A percentile compares a stretch with the other conserved stretches of the same genome.
Evolutionary conservation across 2,329 filamentous ascomycete species (phyloP).

Genomic region (Colletotrichum musae): DNA sequence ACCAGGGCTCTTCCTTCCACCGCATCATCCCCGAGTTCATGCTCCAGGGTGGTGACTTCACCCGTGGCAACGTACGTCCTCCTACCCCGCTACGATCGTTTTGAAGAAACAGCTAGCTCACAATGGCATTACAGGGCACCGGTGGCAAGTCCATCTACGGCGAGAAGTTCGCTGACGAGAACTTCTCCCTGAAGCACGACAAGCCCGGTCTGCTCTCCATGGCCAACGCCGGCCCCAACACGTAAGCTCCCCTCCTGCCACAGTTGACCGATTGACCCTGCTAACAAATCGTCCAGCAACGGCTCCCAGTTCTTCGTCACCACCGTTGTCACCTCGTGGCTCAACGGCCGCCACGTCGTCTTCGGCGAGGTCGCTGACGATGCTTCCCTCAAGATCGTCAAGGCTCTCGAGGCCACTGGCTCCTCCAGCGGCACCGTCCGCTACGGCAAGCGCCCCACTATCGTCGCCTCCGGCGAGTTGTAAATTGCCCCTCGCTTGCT

Average conservation of each 20-base stretch:
- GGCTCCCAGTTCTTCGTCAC: conserved; percentile 99
- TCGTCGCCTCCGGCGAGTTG: conserved; percentile 66
- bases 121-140: conserved; percentile 73
- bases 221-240: conserved; percentile 97
- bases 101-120: conserved; percentile 41
- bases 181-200: conserved; percentile 84
- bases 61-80: conserved; percentile 84
- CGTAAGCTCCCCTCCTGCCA: conserved; percentile 63
- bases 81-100: not conserved
- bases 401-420: conserved; percentile 74
- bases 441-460: conserved; percentile 71
- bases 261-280: not conserved
- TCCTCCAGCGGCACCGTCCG: conserved; percentile 68
- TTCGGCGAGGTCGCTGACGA: conserved; percentile 80
- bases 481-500: conserved; percentile 51
- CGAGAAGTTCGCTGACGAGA: conserved; percentile 95
- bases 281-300: conserved; percentile 76
- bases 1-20: conserved; percentile 89
- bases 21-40: conserved; percentile 94
- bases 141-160: conserved; percentile 96
- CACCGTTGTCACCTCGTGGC: conserved; percentile 89
- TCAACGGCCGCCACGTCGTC: conserved; percentile 87
- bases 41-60: conserved; percentile 97
- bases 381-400: conserved; percentile 67
- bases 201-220: conserved; percentile 88